phyloP scores from a whole-genome alignment of 1,139 yeast genomes.

The Saccharomyces uvarum region DNA sequence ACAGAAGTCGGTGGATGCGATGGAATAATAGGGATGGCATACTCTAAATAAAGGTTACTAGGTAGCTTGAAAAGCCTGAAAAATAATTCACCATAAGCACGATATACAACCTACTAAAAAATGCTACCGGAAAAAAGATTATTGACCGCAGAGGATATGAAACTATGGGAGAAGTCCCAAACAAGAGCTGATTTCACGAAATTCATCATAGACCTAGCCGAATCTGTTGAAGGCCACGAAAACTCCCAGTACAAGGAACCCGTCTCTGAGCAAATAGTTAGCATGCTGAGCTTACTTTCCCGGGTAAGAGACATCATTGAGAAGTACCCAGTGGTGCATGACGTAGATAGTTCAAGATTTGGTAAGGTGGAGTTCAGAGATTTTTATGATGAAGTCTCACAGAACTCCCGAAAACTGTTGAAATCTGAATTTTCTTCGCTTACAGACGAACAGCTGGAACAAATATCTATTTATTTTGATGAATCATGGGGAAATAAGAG shows the following conservation, averaged over 20 bases:
- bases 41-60: neutral
- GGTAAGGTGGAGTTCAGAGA: conserved; percentile 86
- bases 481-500: conserved; percentile 81
- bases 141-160: conserved; percentile 53
- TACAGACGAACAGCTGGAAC: conserved; percentile 30
- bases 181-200: conserved; percentile 45
- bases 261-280: conserved; percentile 31
- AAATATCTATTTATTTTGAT: conserved; percentile 45
- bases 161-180: conserved; percentile 49
- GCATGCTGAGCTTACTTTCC: conserved; percentile 39
- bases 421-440: conserved; percentile 16
- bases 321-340: conserved; percentile 59
- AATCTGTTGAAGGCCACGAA: conserved; percentile 57
- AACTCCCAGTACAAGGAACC: conserved; percentile 41
- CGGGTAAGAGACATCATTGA: conserved; percentile 41
- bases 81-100: too few relatives aligned
- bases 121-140: conserved; percentile 48
- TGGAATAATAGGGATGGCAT: neutral
- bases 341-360: conserved; percentile 61
- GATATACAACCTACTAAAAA: neutral
- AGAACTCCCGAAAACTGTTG: conserved; percentile 30
- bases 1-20: neutral
- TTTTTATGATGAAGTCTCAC: conserved; percentile 62
- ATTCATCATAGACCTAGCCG: conserved; percentile 55
- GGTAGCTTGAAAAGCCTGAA: too few relatives aligned